Evolutionary conservation across 345 rosid genomes (phyloP).

Genomic region (Euclidium syriacum): DNA sequence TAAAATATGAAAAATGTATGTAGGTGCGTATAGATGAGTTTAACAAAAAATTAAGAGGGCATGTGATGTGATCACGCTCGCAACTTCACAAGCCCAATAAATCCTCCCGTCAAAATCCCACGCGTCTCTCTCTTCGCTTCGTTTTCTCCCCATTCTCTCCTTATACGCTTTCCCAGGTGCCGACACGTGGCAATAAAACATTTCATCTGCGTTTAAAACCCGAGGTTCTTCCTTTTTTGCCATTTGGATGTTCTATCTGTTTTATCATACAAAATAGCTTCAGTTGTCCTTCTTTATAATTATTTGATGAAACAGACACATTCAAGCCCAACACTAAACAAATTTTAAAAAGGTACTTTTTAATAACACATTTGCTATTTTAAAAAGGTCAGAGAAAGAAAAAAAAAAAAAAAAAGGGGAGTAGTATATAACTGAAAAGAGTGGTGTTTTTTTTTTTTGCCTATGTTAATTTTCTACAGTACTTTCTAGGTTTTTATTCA

Average conservation of each 20-base stretch:
- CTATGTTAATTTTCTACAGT: neutral
- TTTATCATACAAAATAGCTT: neutral
- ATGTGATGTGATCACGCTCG: slow-evolving; percentile 20
- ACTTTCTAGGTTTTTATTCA: slow-evolving; percentile 12
- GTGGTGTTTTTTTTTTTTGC: neutral
- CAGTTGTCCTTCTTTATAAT: slow-evolving; percentile 2
- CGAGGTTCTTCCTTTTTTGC: neutral
- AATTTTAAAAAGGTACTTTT: neutral
- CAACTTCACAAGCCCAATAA: slow-evolving; percentile 13
- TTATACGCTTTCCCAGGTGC: neutral
- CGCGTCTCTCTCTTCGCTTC: slow-evolving; percentile 26
- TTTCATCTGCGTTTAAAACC: slow-evolving; percentile 2
- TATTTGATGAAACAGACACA: neutral
- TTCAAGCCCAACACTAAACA: neutral
- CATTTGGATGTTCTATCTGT: slow-evolving; percentile 14
- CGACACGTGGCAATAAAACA: slow-evolving; percentile 7
- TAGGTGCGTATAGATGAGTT: slow-evolving; percentile 1
- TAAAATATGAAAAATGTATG: neutral
- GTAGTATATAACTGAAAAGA: neutral
- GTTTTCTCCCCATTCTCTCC: slow-evolving; percentile 13
- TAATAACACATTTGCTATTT: neutral
- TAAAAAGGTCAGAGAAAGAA: neutral
- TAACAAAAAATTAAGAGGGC: neutral
- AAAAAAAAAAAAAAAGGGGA: neutral
- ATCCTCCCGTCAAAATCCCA: no score